phyloP scores from a whole-genome alignment of 345 rosid genomes.

The Moricandia arvensis region DNA sequence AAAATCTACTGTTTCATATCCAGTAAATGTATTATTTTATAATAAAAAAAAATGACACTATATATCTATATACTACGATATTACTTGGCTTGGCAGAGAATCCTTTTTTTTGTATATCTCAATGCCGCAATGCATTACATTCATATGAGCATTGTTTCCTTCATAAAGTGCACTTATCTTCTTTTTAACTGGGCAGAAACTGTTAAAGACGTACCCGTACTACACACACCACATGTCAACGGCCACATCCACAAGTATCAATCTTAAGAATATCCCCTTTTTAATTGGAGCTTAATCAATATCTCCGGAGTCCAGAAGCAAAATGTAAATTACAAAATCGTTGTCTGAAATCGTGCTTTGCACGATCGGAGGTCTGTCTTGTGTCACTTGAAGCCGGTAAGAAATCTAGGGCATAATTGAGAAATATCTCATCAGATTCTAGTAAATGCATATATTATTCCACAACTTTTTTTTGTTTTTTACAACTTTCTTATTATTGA shows the following conservation, averaged over 20 bases:
- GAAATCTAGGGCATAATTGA: not conserved
- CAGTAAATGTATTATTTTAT: not conserved
- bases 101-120: not conserved
- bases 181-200: no score
- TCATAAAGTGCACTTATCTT: no score
- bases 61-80: no score
- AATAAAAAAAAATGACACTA: not conserved
- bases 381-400: conserved; percentile 8
- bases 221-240: conserved; percentile 10
- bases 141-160: not conserved
- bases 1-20: not conserved
- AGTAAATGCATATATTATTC: not conserved
- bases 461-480: not conserved
- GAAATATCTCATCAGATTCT: not conserved
- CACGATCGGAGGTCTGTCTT: conserved; percentile 20
- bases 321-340: not conserved
- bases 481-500: not conserved
- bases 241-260: not conserved
- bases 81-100: no score
- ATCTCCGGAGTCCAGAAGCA: conserved; percentile 10
- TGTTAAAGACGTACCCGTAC: no score
- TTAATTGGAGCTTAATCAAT: conserved; percentile 4
- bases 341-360: conserved; percentile 28
- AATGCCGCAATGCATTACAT: not conserved
- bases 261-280: not conserved